These are phyloP conservation scores for Fusarium brevicatenulatum DNA, from an alignment of 2,329 filamentous ascomycete species.

Conservation along the genomic window DNA sequence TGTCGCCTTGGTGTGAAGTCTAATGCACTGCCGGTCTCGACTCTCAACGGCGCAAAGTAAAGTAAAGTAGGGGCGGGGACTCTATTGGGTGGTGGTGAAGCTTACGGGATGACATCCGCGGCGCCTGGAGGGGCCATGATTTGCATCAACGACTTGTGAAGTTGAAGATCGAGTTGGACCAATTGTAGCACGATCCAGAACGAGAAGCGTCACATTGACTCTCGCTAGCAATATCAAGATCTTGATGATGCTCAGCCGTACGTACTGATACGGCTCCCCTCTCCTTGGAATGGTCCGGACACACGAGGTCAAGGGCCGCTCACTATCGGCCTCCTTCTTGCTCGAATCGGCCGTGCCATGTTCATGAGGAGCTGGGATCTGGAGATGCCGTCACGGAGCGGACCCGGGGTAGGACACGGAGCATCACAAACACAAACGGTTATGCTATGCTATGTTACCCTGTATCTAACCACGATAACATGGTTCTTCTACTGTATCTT, in stretches of 20 bases:
- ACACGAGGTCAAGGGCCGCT: conserved; percentile 9
- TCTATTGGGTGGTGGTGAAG: conserved; percentile 16
- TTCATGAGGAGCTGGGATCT: conserved; percentile 4
- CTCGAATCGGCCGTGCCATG: conserved; percentile 28
- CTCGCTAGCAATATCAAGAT: conserved; percentile 4
- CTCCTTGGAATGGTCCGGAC: background rate
- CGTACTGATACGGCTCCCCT: background rate
- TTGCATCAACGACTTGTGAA: conserved; percentile 19
- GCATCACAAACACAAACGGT: conserved; percentile 3
- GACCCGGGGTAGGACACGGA: conserved; percentile 31
- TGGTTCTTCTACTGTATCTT: background rate
- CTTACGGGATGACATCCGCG: conserved; percentile 40
- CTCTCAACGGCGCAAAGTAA: conserved; percentile 23
- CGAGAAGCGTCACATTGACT: conserved; percentile 40
- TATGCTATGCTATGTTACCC: conserved; percentile 27
- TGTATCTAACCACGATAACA: conserved; percentile 4
- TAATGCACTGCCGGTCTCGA: conserved; percentile 32
- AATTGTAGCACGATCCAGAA: conserved; percentile 30
- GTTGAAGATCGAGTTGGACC: conserved; percentile 10
- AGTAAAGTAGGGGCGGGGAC: conserved; percentile 5
- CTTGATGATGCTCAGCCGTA: background rate
- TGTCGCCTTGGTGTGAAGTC: conserved; percentile 38
- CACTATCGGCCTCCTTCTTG: conserved; percentile 27
- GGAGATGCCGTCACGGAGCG: conserved; percentile 33
- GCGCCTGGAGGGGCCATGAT: conserved; percentile 31